Conservation (phyloP, 306 rosid genomes). For the Rosa chinensis region DNA sequence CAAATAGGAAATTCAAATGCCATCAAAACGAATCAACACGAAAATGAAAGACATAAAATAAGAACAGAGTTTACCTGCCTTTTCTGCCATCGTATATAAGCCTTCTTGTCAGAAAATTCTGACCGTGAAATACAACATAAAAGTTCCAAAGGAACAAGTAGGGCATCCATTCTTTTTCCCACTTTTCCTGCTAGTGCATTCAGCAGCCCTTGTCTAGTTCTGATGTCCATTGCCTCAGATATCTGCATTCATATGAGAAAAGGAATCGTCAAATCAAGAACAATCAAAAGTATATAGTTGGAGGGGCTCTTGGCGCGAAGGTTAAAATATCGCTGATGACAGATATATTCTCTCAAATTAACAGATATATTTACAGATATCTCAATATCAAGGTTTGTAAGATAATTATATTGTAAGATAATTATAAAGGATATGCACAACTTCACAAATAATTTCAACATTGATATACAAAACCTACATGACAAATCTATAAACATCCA, state of each 20-base stretch:
- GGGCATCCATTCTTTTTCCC: constrained; percentile 95
- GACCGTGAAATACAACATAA: constrained; percentile 83
- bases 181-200: constrained; percentile 90
- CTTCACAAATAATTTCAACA: background rate
- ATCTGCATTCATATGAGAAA: constrained; percentile 51
- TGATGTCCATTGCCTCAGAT: constrained; percentile 83
- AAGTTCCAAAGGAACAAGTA: constrained; percentile 90
- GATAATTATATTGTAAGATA: background rate
- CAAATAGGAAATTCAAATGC: constrained; percentile 26
- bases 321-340: background rate
- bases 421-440: background rate
- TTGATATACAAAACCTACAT: background rate
- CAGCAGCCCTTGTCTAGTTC: constrained; percentile 90
- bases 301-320: background rate
- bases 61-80: constrained; percentile 73
- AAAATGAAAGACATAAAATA: constrained; percentile 7
- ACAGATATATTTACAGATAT: background rate
- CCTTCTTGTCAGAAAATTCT: constrained; percentile 98
- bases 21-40: background rate
- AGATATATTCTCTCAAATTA: background rate
- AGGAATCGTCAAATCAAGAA: constrained; percentile 6
- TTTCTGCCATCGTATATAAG: constrained; percentile 92
- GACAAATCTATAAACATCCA: background rate
- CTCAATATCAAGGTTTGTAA: background rate
- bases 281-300: constrained; percentile 3